These are phyloP conservation scores for Aspergillus arachidicola DNA, from an alignment of 2,329 filamentous ascomycete genomes.

Conservation along the genomic window DNA sequence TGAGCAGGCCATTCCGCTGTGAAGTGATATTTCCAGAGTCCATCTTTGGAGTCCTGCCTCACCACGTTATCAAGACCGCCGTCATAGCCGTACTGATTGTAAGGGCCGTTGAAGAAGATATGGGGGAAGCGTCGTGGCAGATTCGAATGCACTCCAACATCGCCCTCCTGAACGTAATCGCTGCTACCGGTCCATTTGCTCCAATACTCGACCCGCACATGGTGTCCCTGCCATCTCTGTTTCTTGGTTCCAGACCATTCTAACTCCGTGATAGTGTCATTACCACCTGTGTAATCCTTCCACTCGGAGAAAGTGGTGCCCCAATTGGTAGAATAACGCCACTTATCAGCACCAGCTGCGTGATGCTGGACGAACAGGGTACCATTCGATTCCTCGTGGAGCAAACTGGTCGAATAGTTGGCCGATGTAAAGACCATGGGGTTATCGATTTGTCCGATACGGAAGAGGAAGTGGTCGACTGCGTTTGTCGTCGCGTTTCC, in stretches of 20 bases:
- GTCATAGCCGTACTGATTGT: slow-evolving; percentile 67
- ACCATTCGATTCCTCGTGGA: slow-evolving; percentile 49
- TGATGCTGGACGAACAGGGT: slow-evolving; percentile 58
- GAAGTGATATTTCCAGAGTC: slow-evolving; percentile 62
- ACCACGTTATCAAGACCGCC: slow-evolving; percentile 60
- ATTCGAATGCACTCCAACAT: slow-evolving; percentile 43
- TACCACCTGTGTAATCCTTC: slow-evolving; percentile 56
- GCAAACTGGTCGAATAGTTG: slow-evolving; percentile 61
- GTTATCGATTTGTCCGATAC: slow-evolving; percentile 60
- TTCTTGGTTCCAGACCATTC: slow-evolving; percentile 61
- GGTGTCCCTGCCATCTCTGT: slow-evolving; percentile 64
- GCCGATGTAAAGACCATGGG: slow-evolving; percentile 62
- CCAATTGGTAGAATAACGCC: slow-evolving; percentile 65
- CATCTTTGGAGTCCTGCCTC: slow-evolving; percentile 49
- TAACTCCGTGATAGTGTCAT: slow-evolving; percentile 52
- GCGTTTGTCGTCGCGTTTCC: slow-evolving; percentile 52
- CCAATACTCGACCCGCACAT: slow-evolving; percentile 67
- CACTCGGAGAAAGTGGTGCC: slow-evolving; percentile 63
- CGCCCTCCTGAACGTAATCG: slow-evolving; percentile 62
- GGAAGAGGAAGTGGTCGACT: slow-evolving; percentile 63
- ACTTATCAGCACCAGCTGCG: slow-evolving; percentile 64
- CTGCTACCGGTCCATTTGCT: slow-evolving; percentile 62
- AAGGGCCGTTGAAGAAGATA: slow-evolving; percentile 63
- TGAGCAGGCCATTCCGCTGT: slow-evolving; percentile 66
- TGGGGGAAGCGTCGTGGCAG: slow-evolving; percentile 61